Conservation (phyloP, 2,329 filamentous ascomycete genomes). For the Fusarium coffeatum region DNA sequence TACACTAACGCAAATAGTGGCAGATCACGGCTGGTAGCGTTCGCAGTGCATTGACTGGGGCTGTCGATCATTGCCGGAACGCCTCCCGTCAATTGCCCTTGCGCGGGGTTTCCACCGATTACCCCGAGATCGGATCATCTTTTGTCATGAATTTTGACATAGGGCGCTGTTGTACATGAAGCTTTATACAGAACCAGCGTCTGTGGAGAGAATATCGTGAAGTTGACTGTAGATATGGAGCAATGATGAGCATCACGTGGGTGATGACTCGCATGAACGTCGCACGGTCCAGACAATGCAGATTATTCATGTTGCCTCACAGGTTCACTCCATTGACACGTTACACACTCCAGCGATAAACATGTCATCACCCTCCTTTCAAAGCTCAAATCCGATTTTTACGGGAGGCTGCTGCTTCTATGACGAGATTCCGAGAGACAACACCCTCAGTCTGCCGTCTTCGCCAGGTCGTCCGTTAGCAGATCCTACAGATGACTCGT, state of each 20-base stretch:
- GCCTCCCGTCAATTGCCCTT: background rate
- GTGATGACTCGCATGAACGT: background rate
- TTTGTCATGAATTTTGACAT: background rate
- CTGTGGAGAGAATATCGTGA: background rate
- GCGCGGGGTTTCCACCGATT: background rate
- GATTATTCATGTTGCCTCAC: too few species aligned
- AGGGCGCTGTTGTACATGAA: background rate
- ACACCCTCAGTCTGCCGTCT: background rate
- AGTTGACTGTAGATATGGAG: background rate
- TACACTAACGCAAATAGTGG: background rate
- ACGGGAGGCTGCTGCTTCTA: background rate
- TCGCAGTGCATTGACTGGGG: background rate
- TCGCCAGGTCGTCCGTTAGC: background rate
- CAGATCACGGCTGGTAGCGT: background rate
- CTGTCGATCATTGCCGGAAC: background rate
- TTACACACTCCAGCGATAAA: background rate
- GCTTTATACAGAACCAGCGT: accelerated
- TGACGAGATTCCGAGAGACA: background rate
- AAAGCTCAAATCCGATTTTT: background rate
- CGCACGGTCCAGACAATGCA: background rate
- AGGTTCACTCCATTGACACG: background rate
- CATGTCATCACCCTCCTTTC: background rate
- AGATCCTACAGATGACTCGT: background rate
- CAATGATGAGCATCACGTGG: background rate
- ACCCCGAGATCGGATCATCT: background rate